Conservation (phyloP, 116 monocot genomes). For the Dioscorea cayenensis region DNA sequence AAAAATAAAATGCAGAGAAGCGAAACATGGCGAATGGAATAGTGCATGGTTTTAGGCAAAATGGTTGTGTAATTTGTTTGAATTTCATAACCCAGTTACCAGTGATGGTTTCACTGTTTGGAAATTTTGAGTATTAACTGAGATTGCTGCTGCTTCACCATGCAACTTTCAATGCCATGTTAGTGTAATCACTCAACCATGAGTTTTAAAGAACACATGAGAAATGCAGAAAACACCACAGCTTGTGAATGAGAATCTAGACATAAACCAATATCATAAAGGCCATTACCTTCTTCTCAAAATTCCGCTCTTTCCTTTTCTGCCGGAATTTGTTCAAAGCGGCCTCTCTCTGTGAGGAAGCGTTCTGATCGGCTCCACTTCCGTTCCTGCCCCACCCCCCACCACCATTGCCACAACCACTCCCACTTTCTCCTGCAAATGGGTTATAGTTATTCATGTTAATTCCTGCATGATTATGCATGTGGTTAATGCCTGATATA, state of each 20-base stretch:
- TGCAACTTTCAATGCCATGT: too few species aligned
- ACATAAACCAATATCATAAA: background rate
- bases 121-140: too few species aligned
- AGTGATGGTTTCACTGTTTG: too few species aligned
- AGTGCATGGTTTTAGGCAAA: too few species aligned
- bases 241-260: background rate
- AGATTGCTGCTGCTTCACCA: too few species aligned
- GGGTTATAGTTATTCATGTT: constrained; percentile 8
- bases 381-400: background rate
- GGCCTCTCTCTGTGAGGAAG: constrained; percentile 22
- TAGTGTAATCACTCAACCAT: too few species aligned
- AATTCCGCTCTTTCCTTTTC: constrained; percentile 89
- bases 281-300: constrained; percentile 65
- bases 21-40: too few species aligned
- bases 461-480: constrained; percentile 10
- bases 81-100: too few species aligned
- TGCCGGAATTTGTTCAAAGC: constrained; percentile 83
- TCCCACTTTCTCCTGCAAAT: background rate
- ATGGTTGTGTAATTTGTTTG: too few species aligned
- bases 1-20: background rate
- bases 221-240: background rate
- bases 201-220: background rate
- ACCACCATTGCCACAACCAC: constrained; percentile 6
- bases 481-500: constrained; percentile 12
- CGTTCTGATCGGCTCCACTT: constrained; percentile 20